Base-by-base conservation (phyloP, 257 asterid species). In the Linderniella brevidens region DNA sequence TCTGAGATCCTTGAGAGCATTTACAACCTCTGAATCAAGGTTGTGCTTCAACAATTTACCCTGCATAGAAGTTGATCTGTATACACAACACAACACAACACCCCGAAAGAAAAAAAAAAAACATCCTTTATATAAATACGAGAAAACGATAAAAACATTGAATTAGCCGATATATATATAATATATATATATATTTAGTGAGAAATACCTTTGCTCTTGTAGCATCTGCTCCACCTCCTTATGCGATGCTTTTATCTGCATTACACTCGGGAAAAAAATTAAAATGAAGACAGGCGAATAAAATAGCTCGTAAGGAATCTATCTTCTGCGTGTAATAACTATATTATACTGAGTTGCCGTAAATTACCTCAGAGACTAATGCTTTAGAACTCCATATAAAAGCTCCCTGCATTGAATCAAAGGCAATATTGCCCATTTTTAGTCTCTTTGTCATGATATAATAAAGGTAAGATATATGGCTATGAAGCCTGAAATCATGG, bases 301-400 rank as follows among this genome's bases (percentile, higher is more conserved):
- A 39, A 49, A 37, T 47, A 48, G 56, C 37, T 1, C 46, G 14
- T 19, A n/a, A 48, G n/a, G n/a, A n/a, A n/a, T n/a, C n/a, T n/a
- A n/a, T n/a, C n/a, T n/a, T n/a, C n/a, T n/a, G n/a, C n/a, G n/a
- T n/a, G n/a, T n/a, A n/a, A n/a, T n/a, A n/a, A n/a, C n/a, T n/a
- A n/a, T n/a, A n/a, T n/a, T n/a, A n/a, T n/a, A n/a, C n/a, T 52
- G 46, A 50, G 13, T 8, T 35, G 53, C 1, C 25, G 32, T 15
- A 37, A 60, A 45, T 67, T 78, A 88, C 98, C 98, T 88, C 98
- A 39, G 94, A 63, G 53, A 88, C 81, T 74, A 88, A 71, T 37
- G 98, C 95, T 64, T 75, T 84, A 60, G 88, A 76, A 68, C 95
- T 88, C 98, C 98, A 88, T 49, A 88, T 77, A 41, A 66, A 88